These are phyloP conservation scores for Lachancea lanzarotensis DNA, from an alignment of 805 yeast genomes.

Conservation along the genomic window DNA sequence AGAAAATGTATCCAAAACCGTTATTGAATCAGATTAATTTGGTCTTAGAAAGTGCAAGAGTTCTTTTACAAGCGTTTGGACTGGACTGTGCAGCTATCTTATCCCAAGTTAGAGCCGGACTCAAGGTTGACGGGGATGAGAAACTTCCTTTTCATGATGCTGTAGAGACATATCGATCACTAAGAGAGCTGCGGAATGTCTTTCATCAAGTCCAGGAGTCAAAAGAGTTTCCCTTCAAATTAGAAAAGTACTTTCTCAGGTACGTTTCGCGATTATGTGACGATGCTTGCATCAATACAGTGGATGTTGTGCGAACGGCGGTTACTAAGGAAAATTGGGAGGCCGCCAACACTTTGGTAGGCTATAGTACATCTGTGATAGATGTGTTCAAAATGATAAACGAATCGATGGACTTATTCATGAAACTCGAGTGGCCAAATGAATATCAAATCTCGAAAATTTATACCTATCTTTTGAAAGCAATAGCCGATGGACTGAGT, in stretches of 20 bases:
- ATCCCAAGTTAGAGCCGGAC: slow-evolving; percentile 41
- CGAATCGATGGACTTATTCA: slow-evolving; percentile 51
- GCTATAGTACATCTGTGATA: slow-evolving; percentile 53
- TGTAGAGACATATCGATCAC: slow-evolving; percentile 46
- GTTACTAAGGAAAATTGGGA: slow-evolving; percentile 51
- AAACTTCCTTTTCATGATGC: slow-evolving; percentile 48
- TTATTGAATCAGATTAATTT: slow-evolving; percentile 54
- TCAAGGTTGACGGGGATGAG: slow-evolving; percentile 24
- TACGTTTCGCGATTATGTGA: slow-evolving; percentile 38
- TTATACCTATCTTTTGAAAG: slow-evolving; percentile 53
- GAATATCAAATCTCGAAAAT: slow-evolving; percentile 55
- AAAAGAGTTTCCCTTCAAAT: slow-evolving; percentile 42
- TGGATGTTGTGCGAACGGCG: slow-evolving; percentile 46
- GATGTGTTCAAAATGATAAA: slow-evolving; percentile 62
- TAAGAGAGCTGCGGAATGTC: slow-evolving; percentile 48
- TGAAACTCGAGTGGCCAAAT: slow-evolving; percentile 59
- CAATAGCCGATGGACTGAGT: slow-evolving; percentile 55
- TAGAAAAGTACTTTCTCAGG: slow-evolving; percentile 52
- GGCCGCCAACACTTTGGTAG: slow-evolving; percentile 41
- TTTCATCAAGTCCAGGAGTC: slow-evolving; percentile 41
- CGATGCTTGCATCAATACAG: slow-evolving; percentile 40
- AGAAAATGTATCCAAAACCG: slow-evolving; percentile 54
- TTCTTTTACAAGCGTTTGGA: slow-evolving; percentile 47
- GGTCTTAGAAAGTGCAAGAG: slow-evolving; percentile 41
- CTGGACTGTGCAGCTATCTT: slow-evolving; percentile 48